These are phyloP conservation scores for Solanum commersonii DNA, from an alignment of 257 asterid genomes.

Conservation along the genomic window DNA sequence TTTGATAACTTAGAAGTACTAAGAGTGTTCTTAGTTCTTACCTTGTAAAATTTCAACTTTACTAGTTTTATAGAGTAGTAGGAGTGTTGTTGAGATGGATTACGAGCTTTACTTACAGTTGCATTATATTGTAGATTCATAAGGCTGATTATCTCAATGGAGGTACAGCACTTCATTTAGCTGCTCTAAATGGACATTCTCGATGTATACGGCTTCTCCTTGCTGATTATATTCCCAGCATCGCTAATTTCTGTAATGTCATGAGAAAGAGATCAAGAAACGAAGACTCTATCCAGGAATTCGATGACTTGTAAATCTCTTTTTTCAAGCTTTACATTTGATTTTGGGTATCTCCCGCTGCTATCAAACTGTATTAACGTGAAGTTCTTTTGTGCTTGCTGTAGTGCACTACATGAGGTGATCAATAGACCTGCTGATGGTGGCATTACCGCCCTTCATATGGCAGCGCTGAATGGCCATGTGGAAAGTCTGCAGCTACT, in stretches of 20 bases:
- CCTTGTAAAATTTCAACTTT: background rate
- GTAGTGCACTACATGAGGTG: constrained; percentile 55
- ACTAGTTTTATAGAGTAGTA: background rate
- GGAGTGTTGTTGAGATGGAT: background rate
- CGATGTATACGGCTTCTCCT: constrained; percentile 73
- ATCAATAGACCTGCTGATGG: constrained; percentile 82
- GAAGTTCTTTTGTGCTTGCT: background rate
- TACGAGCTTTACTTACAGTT: constrained; percentile 3
- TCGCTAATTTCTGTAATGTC: constrained; percentile 48
- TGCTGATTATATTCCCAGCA: constrained; percentile 75
- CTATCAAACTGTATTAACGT: background rate
- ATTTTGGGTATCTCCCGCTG: background rate
- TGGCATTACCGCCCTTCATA: constrained; percentile 84
- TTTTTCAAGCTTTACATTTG: background rate
- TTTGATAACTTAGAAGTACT: background rate
- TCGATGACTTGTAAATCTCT: constrained; percentile 29
- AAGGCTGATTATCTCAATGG: constrained; percentile 84
- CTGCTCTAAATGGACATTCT: constrained; percentile 80
- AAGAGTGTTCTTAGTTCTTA: background rate
- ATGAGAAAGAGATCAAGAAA: constrained; percentile 31
- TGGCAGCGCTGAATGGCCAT: constrained; percentile 87
- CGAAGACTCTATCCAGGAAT: constrained; percentile 32
- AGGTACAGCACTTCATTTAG: constrained; percentile 87
- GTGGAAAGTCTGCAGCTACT: constrained; percentile 63
- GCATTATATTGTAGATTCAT: constrained; percentile 42